Percentiles rank a stretch among this genome's conserved stretches.
Evolutionary conservation across 2,329 filamentous ascomycete species (phyloP).

Genomic region (Stemphylium beticola): DNA sequence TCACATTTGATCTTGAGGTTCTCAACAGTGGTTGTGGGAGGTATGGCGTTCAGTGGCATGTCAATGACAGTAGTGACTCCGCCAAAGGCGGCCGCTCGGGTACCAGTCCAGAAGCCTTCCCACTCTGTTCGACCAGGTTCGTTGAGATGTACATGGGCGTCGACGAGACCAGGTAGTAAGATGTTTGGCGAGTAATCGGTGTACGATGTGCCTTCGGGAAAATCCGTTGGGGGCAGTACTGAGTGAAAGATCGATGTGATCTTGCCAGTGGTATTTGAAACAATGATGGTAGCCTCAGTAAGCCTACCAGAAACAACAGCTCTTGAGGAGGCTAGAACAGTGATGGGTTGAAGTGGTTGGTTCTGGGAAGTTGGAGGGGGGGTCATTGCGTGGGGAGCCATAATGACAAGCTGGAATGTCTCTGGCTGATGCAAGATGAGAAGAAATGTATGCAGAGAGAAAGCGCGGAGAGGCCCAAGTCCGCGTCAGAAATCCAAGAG

Average conservation of each 20-base stretch:
- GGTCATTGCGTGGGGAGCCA: constrained; percentile 48
- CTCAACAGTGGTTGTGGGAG: constrained; percentile 87
- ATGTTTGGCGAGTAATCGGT: constrained; percentile 84
- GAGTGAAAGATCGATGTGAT: constrained; percentile 77
- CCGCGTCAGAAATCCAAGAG: constrained; percentile 19
- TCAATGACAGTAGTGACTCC: constrained; percentile 97
- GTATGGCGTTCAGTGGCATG: constrained; percentile 97
- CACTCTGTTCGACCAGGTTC: constrained; percentile 97
- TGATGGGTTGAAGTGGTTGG: constrained; percentile 57
- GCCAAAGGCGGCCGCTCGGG: constrained; percentile 89
- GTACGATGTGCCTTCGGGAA: constrained; percentile 76
- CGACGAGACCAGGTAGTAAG: constrained; percentile 87
- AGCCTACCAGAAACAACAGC: constrained; percentile 79
- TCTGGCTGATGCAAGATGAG: constrained; percentile 7
- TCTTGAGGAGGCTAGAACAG: constrained; percentile 82
- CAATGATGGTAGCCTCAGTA: constrained; percentile 80
- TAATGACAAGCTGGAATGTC: constrained; percentile 19
- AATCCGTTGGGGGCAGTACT: constrained; percentile 75
- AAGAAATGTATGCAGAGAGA: constrained; percentile 11
- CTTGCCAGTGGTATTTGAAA: constrained; percentile 81
- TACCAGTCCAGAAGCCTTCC: constrained; percentile 97
- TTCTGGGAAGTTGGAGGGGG: constrained; percentile 38
- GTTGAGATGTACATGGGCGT: constrained; percentile 97
- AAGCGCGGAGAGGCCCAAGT: constrained; percentile 5
- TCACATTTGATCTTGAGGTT: constrained; percentile 84